Conservation (phyloP, 2,329 filamentous ascomycete species). For the Cordyceps cicadae region DNA sequence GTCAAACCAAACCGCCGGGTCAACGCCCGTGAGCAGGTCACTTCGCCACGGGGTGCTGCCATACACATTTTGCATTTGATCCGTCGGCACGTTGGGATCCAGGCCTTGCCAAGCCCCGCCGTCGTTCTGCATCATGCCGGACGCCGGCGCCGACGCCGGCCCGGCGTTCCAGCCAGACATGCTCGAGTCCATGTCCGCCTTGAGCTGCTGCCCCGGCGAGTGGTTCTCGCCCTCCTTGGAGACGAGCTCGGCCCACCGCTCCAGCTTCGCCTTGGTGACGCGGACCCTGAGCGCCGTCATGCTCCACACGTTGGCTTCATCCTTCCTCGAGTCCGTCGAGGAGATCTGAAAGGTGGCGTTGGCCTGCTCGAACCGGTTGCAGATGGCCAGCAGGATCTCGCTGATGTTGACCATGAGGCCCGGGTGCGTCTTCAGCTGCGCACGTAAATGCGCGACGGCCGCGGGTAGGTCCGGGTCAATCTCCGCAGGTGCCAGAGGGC, state of each 20-base stretch:
- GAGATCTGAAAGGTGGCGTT: slow-evolving; percentile 28
- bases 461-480: slow-evolving; percentile 31
- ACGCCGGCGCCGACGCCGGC: background rate
- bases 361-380: slow-evolving; percentile 35
- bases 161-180: slow-evolving; percentile 12
- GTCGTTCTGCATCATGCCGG: background rate
- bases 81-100: slow-evolving; percentile 17
- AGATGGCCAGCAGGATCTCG: slow-evolving; percentile 33
- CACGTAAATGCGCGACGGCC: slow-evolving; percentile 32
- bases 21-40: slow-evolving; percentile 25
- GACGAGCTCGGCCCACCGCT: slow-evolving; percentile 39
- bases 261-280: slow-evolving; percentile 37
- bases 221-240: slow-evolving; percentile 26
- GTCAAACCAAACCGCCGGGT: slow-evolving; percentile 28
- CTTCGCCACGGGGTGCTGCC: slow-evolving; percentile 22
- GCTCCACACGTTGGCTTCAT: slow-evolving; percentile 40
- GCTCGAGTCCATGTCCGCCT: slow-evolving; percentile 12
- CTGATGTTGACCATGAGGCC: slow-evolving; percentile 38
- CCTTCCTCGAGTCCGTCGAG: slow-evolving; percentile 23
- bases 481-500: background rate
- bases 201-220: slow-evolving; percentile 17
- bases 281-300: slow-evolving; percentile 39
- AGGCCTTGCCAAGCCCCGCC: slow-evolving; percentile 9
- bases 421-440: slow-evolving; percentile 34
- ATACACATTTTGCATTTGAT: slow-evolving; percentile 21